phyloP scores from a whole-genome alignment of 1,139 yeast species.

The Suhomyces maxii region DNA sequence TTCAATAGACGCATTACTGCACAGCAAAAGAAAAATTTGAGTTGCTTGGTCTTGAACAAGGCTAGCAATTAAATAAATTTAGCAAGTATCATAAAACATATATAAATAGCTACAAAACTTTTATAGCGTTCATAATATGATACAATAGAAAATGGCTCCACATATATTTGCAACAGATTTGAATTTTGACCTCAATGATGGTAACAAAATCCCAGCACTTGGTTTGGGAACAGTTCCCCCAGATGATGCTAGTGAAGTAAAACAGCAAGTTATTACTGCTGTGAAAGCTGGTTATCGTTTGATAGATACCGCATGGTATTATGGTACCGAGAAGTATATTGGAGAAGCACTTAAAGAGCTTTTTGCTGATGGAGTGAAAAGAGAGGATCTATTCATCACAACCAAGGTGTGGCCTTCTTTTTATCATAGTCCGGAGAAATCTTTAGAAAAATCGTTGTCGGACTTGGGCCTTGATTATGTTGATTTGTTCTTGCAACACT shows the following conservation, averaged over 20 bases:
- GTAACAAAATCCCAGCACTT: conserved; percentile 36
- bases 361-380: conserved; percentile 48
- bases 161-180: conserved; percentile 24
- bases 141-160: conserved; percentile 2
- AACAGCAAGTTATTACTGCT: conserved; percentile 39
- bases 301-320: conserved; percentile 47
- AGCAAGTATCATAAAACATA: not conserved
- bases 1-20: too few species aligned
- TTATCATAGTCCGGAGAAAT: conserved; percentile 38
- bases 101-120: not conserved
- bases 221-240: conserved; percentile 44
- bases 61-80: not conserved
- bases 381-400: conserved; percentile 61
- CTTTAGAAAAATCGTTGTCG: conserved; percentile 35
- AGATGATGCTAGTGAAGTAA: conserved; percentile 33
- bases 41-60: too few species aligned
- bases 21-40: too few species aligned
- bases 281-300: conserved; percentile 43
- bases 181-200: conserved; percentile 30
- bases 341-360: conserved; percentile 53
- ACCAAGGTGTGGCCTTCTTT: conserved; percentile 59
- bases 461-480: conserved; percentile 55
- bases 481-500: conserved; percentile 59
- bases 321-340: conserved; percentile 50
- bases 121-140: not conserved